Evolutionary conservation across 2,329 filamentous ascomycete genomes (phyloP).

Genomic region (Xylaria sp.): DNA sequence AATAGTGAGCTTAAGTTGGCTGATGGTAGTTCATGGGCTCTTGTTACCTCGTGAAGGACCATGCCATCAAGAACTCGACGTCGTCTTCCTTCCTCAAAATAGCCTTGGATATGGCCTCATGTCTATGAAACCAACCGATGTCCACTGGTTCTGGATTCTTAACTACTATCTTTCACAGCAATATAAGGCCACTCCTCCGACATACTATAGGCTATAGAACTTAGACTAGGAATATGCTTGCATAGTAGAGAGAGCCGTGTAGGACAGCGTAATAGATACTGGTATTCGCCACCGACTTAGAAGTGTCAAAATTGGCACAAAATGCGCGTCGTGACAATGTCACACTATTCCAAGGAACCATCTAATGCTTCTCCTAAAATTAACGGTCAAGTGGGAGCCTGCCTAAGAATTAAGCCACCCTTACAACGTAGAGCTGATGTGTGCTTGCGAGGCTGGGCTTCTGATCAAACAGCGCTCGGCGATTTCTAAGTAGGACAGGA

Average conservation of each 20-base stretch:
- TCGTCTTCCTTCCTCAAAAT: not conserved
- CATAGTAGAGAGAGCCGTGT: constrained; percentile 1
- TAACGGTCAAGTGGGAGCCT: no score
- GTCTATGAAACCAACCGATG: not conserved
- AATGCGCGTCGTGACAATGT: no score
- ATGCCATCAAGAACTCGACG: constrained; percentile 4
- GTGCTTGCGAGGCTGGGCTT: not conserved
- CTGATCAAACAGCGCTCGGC: constrained; percentile 29
- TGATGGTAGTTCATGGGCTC: not conserved
- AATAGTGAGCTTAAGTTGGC: not conserved
- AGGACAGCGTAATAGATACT: not conserved
- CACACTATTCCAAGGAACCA: constrained; percentile 1
- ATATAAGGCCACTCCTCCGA: constrained; percentile 22
- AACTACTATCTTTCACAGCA: not conserved
- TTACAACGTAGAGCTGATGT: not conserved
- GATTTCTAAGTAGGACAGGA: constrained; percentile 43
- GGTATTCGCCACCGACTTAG: constrained; percentile 10
- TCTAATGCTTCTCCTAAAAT: not conserved
- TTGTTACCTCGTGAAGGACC: not conserved
- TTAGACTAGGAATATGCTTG: constrained; percentile 26
- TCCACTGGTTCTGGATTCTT: not conserved
- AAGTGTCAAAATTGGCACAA: not conserved
- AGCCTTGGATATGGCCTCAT: not conserved
- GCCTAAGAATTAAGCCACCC: not conserved
- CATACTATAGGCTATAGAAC: constrained; percentile 1